These are phyloP conservation scores for Eucalyptus coolabah DNA, from an alignment of 345 rosid species.

Conservation along the genomic window DNA sequence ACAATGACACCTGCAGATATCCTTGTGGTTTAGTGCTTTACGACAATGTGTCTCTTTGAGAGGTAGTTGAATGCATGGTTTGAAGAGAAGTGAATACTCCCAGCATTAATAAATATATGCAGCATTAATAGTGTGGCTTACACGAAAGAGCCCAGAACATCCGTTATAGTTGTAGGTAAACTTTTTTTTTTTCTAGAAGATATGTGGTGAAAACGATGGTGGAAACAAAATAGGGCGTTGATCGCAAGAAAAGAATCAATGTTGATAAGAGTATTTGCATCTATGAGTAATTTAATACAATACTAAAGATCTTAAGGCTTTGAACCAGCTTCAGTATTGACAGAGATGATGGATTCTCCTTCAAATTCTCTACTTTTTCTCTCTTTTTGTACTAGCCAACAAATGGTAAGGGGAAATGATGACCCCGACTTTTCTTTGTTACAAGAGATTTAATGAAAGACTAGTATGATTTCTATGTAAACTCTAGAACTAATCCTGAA, in stretches of 20 bases:
- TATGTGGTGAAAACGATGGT: neutral
- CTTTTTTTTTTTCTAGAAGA: neutral
- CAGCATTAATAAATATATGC: neutral
- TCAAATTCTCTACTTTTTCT: no score
- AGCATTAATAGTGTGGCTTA: neutral
- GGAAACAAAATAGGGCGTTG: neutral
- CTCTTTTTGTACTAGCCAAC: no score
- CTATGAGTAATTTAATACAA: no score
- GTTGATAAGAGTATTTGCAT: no score
- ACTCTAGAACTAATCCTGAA: no score
- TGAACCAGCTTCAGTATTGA: no score
- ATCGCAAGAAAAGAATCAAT: neutral
- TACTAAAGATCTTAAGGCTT: no score
- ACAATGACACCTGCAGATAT: slow-evolving; percentile 80
- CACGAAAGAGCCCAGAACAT: neutral
- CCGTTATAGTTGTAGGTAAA: neutral
- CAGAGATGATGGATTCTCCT: no score
- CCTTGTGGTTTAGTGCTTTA: slow-evolving; percentile 11
- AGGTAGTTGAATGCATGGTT: neutral
- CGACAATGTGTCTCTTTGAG: neutral
- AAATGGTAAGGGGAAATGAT: no score
- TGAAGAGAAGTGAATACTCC: neutral
- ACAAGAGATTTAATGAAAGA: no score
- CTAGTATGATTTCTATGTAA: no score
- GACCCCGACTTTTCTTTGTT: no score